These are phyloP conservation scores for Mesembryanthemum crystallinum DNA, from an alignment of 148 eudicot genomes.

Conservation along the genomic window DNA sequence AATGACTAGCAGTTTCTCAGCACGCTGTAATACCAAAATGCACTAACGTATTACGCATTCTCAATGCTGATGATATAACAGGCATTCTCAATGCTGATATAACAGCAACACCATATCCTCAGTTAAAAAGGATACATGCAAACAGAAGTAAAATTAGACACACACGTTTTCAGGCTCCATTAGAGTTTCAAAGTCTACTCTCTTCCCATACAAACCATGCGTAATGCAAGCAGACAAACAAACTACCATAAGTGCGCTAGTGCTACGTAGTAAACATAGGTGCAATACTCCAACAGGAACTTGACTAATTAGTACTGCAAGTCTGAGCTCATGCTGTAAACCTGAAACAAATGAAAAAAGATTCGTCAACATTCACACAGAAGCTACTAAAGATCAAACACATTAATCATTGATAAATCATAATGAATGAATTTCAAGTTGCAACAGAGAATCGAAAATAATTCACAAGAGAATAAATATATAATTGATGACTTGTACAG, in stretches of 20 bases:
- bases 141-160: constrained; percentile 7
- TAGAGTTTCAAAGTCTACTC: constrained; percentile 2
- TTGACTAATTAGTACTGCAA: constrained; percentile 12
- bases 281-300: constrained; percentile 3
- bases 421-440: not conserved
- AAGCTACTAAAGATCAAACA: not conserved
- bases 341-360: constrained; percentile 18
- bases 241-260: constrained; percentile 21
- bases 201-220: constrained; percentile 10
- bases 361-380: not conserved
- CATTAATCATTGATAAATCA: not conserved
- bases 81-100: not conserved
- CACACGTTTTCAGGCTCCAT: not conserved
- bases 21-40: constrained; percentile 3
- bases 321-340: constrained; percentile 5
- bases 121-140: not conserved
- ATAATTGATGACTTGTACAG: not conserved
- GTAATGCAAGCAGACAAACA: not conserved
- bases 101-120: not conserved
- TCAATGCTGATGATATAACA: not conserved
- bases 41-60: not conserved
- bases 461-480: not conserved
- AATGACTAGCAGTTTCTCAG: not conserved
- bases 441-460: not conserved
- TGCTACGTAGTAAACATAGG: not conserved